Evolutionary conservation across 805 yeast species (phyloP).

Genomic region (Yarrowia bubula): DNA sequence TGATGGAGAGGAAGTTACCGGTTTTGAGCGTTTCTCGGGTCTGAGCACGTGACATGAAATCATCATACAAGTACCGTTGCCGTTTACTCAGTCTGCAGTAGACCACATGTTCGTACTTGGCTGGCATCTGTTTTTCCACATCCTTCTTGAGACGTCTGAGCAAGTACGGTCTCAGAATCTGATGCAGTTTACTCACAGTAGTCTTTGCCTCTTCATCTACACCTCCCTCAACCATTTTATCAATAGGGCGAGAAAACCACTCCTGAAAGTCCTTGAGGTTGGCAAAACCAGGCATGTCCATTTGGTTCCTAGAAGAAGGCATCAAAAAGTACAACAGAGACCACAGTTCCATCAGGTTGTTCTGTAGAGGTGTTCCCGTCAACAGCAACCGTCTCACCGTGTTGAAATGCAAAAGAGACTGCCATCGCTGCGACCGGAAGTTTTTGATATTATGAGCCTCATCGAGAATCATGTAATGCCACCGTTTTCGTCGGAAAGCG

Average conservation of each 20-base stretch:
- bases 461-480: constrained; percentile 82
- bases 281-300: constrained; percentile 92
- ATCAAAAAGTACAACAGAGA: constrained; percentile 88
- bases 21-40: constrained; percentile 90
- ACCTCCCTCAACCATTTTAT: constrained; percentile 79
- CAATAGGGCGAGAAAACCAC: constrained; percentile 99
- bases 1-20: constrained; percentile 91
- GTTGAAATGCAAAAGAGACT: constrained; percentile 87
- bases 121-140: constrained; percentile 99
- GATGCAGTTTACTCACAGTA: constrained; percentile 86
- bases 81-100: constrained; percentile 90
- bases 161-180: constrained; percentile 87
- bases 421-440: constrained; percentile 96
- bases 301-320: constrained; percentile 71
- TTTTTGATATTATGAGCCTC: constrained; percentile 98
- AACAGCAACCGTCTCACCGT: constrained; percentile 81
- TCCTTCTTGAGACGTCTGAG: constrained; percentile 90
- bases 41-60: constrained; percentile 94
- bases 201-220: constrained; percentile 64
- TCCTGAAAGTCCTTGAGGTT: constrained; percentile 93
- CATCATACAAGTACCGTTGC: constrained; percentile 89
- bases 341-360: constrained; percentile 94
- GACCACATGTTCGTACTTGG: constrained; percentile 90
- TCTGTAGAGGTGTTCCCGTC: constrained; percentile 97
- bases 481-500: constrained; percentile 83